Conservation (phyloP, 2,329 filamentous ascomycete species). For the Sporothrix schenckii region DNA sequence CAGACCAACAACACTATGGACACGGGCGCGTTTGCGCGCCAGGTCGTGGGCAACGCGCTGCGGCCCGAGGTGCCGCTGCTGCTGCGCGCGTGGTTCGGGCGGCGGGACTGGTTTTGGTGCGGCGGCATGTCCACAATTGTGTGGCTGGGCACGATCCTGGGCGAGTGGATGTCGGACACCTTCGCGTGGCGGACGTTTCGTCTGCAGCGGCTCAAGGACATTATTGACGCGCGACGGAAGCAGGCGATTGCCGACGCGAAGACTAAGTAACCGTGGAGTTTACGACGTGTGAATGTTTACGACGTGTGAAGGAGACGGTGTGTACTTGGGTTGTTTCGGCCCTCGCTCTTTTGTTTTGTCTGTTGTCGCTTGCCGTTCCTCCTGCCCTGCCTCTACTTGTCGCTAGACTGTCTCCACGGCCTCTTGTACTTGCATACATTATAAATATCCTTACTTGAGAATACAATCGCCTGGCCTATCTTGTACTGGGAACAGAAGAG, state of each 20-base stretch:
- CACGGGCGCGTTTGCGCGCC: constrained; percentile 49
- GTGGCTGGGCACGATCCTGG: constrained; percentile 51
- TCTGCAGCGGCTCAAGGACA: constrained; percentile 42
- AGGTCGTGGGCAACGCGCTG: constrained; percentile 50
- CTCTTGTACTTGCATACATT: not conserved
- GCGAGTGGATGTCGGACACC: constrained; percentile 48
- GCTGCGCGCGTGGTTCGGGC: constrained; percentile 45
- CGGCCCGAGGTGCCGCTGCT: constrained; percentile 42
- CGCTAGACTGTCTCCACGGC: not conserved
- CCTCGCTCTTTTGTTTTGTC: not conserved
- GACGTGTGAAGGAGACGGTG: not conserved
- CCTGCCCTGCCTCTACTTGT: no score
- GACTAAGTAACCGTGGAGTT: not conserved
- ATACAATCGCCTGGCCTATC: not conserved
- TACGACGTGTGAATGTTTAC: not conserved
- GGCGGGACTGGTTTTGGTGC: constrained; percentile 50
- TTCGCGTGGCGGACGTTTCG: constrained; percentile 44
- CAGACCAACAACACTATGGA: constrained; percentile 53
- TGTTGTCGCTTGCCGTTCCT: not conserved
- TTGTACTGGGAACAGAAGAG: not conserved
- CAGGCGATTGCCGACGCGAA: not conserved
- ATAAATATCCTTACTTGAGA: not conserved
- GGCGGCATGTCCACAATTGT: constrained; percentile 44
- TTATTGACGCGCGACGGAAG: constrained; percentile 38
- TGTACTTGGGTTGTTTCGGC: not conserved